phyloP scores from a whole-genome alignment of 2,329 filamentous ascomycete species.

The Endoconidiophora laricicola region DNA sequence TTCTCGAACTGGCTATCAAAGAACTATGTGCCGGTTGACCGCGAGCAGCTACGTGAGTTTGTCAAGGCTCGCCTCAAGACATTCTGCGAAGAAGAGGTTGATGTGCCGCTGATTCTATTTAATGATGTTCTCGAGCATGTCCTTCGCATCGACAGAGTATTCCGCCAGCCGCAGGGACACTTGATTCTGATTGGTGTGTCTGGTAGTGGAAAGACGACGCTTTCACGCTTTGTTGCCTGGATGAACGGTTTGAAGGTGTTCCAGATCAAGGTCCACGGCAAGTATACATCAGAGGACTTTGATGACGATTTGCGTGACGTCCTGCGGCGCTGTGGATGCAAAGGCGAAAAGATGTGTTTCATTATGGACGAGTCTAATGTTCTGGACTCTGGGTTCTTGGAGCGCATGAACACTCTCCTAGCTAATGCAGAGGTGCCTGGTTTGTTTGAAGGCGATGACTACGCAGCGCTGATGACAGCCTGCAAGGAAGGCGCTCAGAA shows the following conservation, averaged over 20 bases:
- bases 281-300: constrained; percentile 96
- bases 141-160: constrained; percentile 92
- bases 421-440: constrained; percentile 99
- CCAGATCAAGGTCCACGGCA: constrained; percentile 99
- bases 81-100: constrained; percentile 98
- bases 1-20: constrained; percentile 99
- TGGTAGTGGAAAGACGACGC: constrained; percentile 92
- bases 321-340: constrained; percentile 82
- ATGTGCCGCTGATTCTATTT: constrained; percentile 96
- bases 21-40: constrained; percentile 92
- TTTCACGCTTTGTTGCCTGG: constrained; percentile 97
- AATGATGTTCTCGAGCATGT: constrained; percentile 98
- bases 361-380: constrained; percentile 99
- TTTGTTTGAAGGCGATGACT: constrained; percentile 97
- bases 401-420: constrained; percentile 96
- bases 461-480: constrained; percentile 94
- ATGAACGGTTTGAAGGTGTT: constrained; percentile 99
- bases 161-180: constrained; percentile 95
- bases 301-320: constrained; percentile 94
- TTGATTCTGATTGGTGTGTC: constrained; percentile 97
- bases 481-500: constrained; percentile 97
- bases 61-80: constrained; percentile 94
- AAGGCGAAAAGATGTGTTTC: constrained; percentile 99
- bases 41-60: constrained; percentile 88
- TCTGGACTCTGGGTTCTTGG: constrained; percentile 92